These are phyloP conservation scores for Neurospora sp. DNA, from an alignment of 495 filamentous ascomycete species.

Conservation along the genomic window DNA sequence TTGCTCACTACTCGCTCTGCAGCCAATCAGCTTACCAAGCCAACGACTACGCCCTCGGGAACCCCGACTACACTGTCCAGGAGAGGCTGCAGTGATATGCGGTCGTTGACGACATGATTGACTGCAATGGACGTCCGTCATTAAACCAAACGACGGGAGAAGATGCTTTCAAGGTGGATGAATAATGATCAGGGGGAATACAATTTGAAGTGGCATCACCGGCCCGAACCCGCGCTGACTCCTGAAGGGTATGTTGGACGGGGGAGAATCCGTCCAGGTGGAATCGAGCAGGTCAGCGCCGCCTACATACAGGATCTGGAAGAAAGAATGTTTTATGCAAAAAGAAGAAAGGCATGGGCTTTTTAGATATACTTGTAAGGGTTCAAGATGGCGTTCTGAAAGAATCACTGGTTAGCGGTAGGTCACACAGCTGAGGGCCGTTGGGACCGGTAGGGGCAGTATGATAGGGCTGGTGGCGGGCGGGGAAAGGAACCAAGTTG, in stretches of 20 bases:
- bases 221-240: background rate
- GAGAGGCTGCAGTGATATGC: background rate
- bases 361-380: conserved; percentile 69
- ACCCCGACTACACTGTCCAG: background rate
- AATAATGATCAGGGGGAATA: background rate
- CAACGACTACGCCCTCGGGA: background rate
- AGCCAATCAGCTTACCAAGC: background rate
- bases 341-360: background rate
- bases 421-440: background rate
- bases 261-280: background rate
- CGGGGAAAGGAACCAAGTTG: background rate
- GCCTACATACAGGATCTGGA: background rate
- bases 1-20: background rate
- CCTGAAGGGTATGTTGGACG: background rate
- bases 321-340: background rate
- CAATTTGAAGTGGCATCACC: background rate
- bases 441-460: background rate
- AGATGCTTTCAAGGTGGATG: background rate
- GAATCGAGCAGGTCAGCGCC: background rate
- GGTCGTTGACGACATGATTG: background rate
- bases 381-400: conserved; percentile 77
- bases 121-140: background rate
- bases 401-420: conserved; percentile 1
- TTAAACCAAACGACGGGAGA: background rate
- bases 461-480: background rate